Evolutionary conservation across 371 early-diverging fungal genomes (phyloP).

Genomic region (Syncephalastrum monosporum): DNA sequence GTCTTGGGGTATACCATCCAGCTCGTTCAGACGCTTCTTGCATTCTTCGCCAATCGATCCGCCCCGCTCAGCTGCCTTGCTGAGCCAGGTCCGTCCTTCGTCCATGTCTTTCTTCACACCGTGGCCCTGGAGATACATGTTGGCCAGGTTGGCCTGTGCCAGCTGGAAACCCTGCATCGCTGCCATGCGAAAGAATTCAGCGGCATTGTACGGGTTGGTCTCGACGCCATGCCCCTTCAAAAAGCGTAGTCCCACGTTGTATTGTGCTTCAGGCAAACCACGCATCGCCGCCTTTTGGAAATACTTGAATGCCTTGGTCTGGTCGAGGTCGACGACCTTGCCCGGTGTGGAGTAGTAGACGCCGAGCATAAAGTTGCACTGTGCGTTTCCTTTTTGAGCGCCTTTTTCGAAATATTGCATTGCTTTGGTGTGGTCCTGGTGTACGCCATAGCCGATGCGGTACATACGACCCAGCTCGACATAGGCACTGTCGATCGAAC

Average conservation of each 20-base stretch:
- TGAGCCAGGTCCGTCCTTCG: constrained; percentile 31
- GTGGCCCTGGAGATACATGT: constrained; percentile 47
- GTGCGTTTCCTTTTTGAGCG: constrained; percentile 35
- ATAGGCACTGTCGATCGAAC: constrained; percentile 35
- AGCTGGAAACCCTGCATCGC: constrained; percentile 43
- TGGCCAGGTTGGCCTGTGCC: constrained; percentile 43
- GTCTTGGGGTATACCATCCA: constrained; percentile 22
- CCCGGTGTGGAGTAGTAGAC: constrained; percentile 36
- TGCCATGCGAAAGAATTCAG: constrained; percentile 49
- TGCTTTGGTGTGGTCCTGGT: constrained; percentile 45
- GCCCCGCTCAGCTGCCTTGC: constrained; percentile 30
- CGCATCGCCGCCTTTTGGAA: constrained; percentile 51
- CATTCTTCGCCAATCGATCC: constrained; percentile 49
- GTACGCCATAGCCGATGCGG: constrained; percentile 45
- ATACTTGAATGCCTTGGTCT: constrained; percentile 41
- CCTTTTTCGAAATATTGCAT: constrained; percentile 42
- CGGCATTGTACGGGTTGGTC: constrained; percentile 38
- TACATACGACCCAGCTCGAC: constrained; percentile 49
- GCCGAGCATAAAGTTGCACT: constrained; percentile 50
- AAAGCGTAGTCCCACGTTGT: constrained; percentile 43
- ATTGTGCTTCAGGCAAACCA: constrained; percentile 50
- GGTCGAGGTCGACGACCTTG: constrained; percentile 29
- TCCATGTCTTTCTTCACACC: constrained; percentile 38
- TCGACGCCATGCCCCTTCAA: constrained; percentile 46
- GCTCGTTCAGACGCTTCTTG: constrained; percentile 28